A percentile compares a stretch with the other conserved stretches of the same genome.
Conservation (phyloP, 106 monocot species). For the Acorus gramineus region DNA sequence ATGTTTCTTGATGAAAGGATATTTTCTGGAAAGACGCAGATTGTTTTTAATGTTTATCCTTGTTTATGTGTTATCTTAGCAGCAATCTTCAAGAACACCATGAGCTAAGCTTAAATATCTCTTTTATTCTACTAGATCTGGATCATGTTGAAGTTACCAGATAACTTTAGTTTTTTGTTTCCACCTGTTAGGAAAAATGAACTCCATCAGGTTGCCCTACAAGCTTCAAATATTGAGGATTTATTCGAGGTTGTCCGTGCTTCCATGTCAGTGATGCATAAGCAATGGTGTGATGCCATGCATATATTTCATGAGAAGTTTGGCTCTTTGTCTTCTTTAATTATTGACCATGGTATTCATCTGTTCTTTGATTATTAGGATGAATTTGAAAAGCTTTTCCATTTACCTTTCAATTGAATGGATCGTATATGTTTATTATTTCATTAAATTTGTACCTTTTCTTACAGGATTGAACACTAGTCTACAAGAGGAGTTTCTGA, state of each 20-base stretch:
- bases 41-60: too few relatives aligned
- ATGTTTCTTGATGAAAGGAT: too few relatives aligned
- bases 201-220: constrained; percentile 86
- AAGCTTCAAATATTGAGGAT: constrained; percentile 93
- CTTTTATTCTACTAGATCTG: too few relatives aligned
- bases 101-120: too few relatives aligned
- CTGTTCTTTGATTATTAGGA: not conserved
- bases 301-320: constrained; percentile 76
- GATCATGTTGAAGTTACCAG: too few relatives aligned
- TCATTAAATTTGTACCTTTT: not conserved
- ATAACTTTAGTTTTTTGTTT: not conserved
- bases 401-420: not conserved
- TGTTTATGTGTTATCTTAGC: too few relatives aligned
- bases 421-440: too few relatives aligned
- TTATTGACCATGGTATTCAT: constrained; percentile 57
- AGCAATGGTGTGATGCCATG: constrained; percentile 89
- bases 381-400: not conserved
- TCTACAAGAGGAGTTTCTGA: constrained; percentile 79
- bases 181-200: constrained; percentile 52
- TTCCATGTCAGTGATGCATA: constrained; percentile 73
- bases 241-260: constrained; percentile 71
- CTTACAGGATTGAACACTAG: constrained; percentile 57
- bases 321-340: constrained; percentile 51
- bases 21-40: too few relatives aligned
- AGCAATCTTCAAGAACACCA: too few relatives aligned